A percentile compares a stretch with the other conserved stretches of the same genome.
phyloP scores from a whole-genome alignment of 1,284 basidiomycete genomes.

The Ustilago cynodontis region DNA sequence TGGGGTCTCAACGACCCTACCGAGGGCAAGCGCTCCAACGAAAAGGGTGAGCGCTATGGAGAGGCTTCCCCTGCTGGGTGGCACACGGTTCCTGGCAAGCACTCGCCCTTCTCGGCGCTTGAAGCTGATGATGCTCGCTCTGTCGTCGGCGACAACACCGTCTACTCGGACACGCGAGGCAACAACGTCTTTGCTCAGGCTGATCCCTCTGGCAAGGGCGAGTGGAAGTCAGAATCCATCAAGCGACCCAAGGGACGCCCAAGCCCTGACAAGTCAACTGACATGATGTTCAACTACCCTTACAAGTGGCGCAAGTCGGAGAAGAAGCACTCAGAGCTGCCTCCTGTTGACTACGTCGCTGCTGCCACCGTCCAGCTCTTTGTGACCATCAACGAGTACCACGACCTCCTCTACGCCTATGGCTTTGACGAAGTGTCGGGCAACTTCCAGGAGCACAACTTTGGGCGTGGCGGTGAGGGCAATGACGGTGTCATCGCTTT shows the following conservation, averaged over 20 bases:
- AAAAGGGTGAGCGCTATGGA: slow-evolving; percentile 46
- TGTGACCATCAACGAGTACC: slow-evolving; percentile 62
- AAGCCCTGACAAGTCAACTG: slow-evolving; percentile 46
- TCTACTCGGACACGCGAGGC: slow-evolving; percentile 58
- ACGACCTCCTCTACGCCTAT: slow-evolving; percentile 70
- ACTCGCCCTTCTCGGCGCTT: slow-evolving; percentile 41
- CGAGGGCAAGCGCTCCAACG: slow-evolving; percentile 57
- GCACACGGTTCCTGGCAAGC: slow-evolving; percentile 55
- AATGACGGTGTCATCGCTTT: slow-evolving; percentile 92
- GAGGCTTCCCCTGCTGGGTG: slow-evolving; percentile 56
- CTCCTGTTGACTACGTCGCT: slow-evolving; percentile 51
- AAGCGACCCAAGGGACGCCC: slow-evolving; percentile 50
- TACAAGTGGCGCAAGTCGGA: slow-evolving; percentile 62
- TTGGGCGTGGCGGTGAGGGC: slow-evolving; percentile 85
- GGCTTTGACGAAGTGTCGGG: slow-evolving; percentile 91
- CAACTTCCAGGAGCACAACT: slow-evolving; percentile 98
- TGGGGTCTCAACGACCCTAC: slow-evolving; percentile 64
- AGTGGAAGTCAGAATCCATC: slow-evolving; percentile 44
- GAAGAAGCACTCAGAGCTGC: slow-evolving; percentile 51
- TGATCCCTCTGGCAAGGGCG: slow-evolving; percentile 51
- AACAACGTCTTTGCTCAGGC: slow-evolving; percentile 63
- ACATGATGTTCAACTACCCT: slow-evolving; percentile 60
- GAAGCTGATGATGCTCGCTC: slow-evolving; percentile 23
- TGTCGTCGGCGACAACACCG: slow-evolving; percentile 39
- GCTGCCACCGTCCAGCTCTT: slow-evolving; percentile 58